Conservation (phyloP, 305 asterid genomes). For the Solanum hybrid region DNA sequence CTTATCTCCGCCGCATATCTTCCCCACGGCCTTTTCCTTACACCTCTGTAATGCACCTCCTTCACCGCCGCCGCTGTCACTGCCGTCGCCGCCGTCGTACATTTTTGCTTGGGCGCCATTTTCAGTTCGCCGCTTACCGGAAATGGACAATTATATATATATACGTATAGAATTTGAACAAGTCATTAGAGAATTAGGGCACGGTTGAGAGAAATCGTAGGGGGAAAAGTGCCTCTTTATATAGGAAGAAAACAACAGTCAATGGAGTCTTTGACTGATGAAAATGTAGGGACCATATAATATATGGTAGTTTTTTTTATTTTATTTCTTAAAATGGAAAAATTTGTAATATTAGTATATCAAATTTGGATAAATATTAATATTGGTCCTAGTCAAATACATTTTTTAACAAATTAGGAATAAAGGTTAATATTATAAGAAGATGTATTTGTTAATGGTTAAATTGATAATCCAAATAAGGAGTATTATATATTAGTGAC, state of each 20-base stretch:
- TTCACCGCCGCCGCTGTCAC: not conserved
- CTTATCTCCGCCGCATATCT: slow-evolving; percentile 35
- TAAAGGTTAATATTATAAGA: not conserved
- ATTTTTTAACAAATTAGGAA: not conserved
- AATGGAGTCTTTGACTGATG: not conserved
- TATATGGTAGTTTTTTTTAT: slow-evolving; percentile 8
- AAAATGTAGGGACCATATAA: not conserved
- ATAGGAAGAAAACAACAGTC: slow-evolving; percentile 8
- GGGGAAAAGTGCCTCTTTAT: not conserved
- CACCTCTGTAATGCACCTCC: slow-evolving; percentile 33
- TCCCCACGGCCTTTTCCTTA: slow-evolving; percentile 38
- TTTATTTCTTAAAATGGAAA: not conserved
- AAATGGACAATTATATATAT: not conserved
- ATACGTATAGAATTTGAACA: not conserved
- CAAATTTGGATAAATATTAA: not conserved
- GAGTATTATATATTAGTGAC: too few species aligned
- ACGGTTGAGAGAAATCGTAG: slow-evolving; percentile 10
- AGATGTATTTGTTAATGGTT: not conserved
- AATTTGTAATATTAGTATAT: not conserved
- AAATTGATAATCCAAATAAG: too few species aligned
- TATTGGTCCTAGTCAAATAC: not conserved
- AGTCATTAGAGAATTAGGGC: slow-evolving; percentile 4
- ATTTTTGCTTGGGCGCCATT: not conserved
- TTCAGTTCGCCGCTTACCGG: not conserved
- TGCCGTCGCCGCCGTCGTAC: not conserved